Conservation (phyloP, 2,329 filamentous ascomycete genomes). For the Aspergillus clavatus region DNA sequence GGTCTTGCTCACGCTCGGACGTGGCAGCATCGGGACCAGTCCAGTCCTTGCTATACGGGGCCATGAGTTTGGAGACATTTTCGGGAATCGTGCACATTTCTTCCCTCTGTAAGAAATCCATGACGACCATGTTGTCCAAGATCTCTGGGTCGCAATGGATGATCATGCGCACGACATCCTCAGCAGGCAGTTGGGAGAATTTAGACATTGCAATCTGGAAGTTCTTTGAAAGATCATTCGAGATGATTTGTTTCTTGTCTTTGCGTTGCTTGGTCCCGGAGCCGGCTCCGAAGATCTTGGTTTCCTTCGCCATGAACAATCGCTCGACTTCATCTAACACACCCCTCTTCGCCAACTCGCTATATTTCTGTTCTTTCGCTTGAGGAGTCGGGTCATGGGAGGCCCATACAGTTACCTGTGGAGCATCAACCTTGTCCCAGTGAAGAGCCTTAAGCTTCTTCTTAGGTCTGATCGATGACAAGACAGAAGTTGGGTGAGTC, state of each 20-base stretch:
- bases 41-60: constrained; percentile 94
- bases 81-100: constrained; percentile 90
- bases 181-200: constrained; percentile 76
- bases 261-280: constrained; percentile 66
- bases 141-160: constrained; percentile 91
- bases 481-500: constrained; percentile 55
- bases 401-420: constrained; percentile 89
- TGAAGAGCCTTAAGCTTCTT: constrained; percentile 99
- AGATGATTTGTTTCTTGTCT: constrained; percentile 97
- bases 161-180: constrained; percentile 85
- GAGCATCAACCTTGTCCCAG: constrained; percentile 97
- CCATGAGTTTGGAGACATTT: constrained; percentile 84
- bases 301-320: constrained; percentile 94
- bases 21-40: constrained; percentile 77
- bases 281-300: constrained; percentile 71
- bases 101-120: constrained; percentile 93
- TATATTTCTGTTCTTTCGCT: constrained; percentile 91
- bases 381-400: constrained; percentile 78
- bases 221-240: constrained; percentile 78
- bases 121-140: constrained; percentile 81
- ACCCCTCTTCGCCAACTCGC: constrained; percentile 86
- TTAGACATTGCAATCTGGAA: constrained; percentile 93
- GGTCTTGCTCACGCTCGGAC: constrained; percentile 78
- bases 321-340: constrained; percentile 97
- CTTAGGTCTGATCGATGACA: constrained; percentile 84